Percentiles rank a stretch among this genome's conserved stretches.
Evolutionary conservation across 305 asterid genomes (phyloP).

Genomic region (Fraxinus baroniana): DNA sequence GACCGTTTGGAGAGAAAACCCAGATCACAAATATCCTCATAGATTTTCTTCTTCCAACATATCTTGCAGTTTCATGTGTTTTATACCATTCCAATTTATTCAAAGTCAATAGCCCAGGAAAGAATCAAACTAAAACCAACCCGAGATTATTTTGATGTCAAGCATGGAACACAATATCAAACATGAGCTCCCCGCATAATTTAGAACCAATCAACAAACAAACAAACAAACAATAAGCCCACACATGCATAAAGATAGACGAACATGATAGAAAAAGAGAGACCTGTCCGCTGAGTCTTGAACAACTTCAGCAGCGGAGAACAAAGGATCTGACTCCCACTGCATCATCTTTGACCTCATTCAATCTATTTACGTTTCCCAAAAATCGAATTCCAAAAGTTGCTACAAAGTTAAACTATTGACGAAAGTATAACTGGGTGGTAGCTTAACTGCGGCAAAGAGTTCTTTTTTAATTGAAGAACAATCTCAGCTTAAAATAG

Average conservation of each 20-base stretch:
- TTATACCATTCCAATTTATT: not conserved
- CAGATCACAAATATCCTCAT: not conserved
- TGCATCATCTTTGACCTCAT: conserved; percentile 8
- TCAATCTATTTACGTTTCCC: not conserved
- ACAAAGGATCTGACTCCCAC: conserved; percentile 45
- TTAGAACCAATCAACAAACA: not conserved
- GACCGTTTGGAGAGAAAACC: not conserved
- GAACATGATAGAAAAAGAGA: conserved; percentile 16
- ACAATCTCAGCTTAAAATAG: not conserved
- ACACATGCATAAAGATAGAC: not conserved
- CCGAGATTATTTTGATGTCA: not conserved
- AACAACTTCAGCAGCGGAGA: conserved; percentile 46
- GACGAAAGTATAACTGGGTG: not conserved
- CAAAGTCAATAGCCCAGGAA: not conserved
- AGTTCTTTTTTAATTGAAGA: not conserved
- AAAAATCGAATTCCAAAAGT: not conserved
- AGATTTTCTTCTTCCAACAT: not conserved
- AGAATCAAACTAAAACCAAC: not conserved
- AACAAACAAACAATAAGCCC: not conserved
- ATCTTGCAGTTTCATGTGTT: not conserved
- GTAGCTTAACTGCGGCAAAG: not conserved
- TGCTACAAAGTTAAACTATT: not conserved
- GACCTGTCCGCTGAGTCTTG: conserved; percentile 50
- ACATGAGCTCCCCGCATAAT: not conserved
- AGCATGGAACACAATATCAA: not conserved